Conservation (phyloP, 75 land plant genomes). For the Chamaecyparis obtusa region DNA sequence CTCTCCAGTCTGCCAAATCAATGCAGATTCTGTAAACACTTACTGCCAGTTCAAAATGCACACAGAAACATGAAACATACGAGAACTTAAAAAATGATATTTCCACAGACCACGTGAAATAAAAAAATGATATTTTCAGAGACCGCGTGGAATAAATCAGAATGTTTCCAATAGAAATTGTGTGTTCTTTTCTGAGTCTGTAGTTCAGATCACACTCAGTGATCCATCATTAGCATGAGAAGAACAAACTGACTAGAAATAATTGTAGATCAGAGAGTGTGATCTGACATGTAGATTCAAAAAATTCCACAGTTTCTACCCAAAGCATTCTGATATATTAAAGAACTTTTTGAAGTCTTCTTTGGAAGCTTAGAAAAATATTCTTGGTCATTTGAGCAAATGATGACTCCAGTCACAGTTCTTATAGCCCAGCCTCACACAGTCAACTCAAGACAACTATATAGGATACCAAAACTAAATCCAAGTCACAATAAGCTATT, state of each 20-base stretch:
- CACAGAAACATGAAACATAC: not conserved
- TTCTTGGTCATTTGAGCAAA: not conserved
- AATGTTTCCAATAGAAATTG: not conserved
- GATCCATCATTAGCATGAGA: no score
- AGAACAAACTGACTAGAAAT: no score
- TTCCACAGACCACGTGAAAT: not conserved
- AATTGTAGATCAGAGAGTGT: no score
- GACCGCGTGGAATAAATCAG: not conserved
- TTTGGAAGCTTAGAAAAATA: not conserved
- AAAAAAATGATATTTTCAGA: no score
- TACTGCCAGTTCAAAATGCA: not conserved
- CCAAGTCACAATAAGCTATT: no score
- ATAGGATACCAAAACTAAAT: no score
- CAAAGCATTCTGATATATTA: no score
- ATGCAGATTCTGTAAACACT: not conserved
- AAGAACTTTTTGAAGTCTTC: not conserved
- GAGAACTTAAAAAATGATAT: not conserved
- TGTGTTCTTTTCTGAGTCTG: no score
- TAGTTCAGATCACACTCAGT: no score
- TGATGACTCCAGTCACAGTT: not conserved
- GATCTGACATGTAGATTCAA: no score
- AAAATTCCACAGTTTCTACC: no score
- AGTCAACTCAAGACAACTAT: no score
- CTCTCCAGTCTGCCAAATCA: slow-evolving; percentile 30
- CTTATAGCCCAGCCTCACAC: not conserved